These are phyloP conservation scores for Dactylellina drechsleri DNA, from an alignment of 2,329 filamentous ascomycete genomes.

Conservation along the genomic window DNA sequence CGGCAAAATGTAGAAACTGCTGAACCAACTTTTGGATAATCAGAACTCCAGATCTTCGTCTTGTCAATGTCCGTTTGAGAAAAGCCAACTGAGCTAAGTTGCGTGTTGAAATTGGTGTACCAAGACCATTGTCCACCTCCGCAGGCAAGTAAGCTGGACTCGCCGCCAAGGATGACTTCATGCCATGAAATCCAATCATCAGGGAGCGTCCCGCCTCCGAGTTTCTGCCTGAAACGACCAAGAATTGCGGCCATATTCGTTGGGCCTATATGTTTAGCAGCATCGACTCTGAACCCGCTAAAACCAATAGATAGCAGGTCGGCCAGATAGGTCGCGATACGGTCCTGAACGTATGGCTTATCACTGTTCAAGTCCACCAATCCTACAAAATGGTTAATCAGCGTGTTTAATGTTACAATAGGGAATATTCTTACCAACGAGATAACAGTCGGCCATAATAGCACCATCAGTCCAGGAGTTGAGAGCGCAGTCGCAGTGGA, in stretches of 20 bases:
- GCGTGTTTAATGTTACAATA: neutral
- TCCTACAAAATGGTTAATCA: slow-evolving; percentile 42
- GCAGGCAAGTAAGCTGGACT: slow-evolving; percentile 58
- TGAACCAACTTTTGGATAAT: slow-evolving; percentile 43
- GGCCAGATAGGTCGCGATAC: slow-evolving; percentile 59
- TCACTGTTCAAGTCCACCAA: slow-evolving; percentile 59
- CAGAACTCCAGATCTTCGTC: slow-evolving; percentile 59
- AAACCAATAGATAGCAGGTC: slow-evolving; percentile 60
- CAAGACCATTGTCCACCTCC: slow-evolving; percentile 58
- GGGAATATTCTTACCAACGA: slow-evolving; percentile 22
- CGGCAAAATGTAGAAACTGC: slow-evolving; percentile 29
- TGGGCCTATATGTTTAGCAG: slow-evolving; percentile 59
- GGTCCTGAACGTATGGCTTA: slow-evolving; percentile 59
- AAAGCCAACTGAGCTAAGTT: slow-evolving; percentile 56
- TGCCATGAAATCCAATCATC: slow-evolving; percentile 59
- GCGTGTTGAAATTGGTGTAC: slow-evolving; percentile 59
- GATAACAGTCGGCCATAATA: slow-evolving; percentile 59
- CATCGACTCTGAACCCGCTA: slow-evolving; percentile 59
- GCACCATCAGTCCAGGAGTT: slow-evolving; percentile 59
- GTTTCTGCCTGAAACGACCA: slow-evolving; percentile 57
- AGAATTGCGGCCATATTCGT: slow-evolving; percentile 58
- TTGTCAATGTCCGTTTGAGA: slow-evolving; percentile 58
- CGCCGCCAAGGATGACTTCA: slow-evolving; percentile 59
- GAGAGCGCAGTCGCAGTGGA: slow-evolving; percentile 59
- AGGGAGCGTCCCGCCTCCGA: slow-evolving; percentile 58